Evolutionary conservation across 257 asterid genomes (phyloP).

Genomic region (Petunia axillaris): DNA sequence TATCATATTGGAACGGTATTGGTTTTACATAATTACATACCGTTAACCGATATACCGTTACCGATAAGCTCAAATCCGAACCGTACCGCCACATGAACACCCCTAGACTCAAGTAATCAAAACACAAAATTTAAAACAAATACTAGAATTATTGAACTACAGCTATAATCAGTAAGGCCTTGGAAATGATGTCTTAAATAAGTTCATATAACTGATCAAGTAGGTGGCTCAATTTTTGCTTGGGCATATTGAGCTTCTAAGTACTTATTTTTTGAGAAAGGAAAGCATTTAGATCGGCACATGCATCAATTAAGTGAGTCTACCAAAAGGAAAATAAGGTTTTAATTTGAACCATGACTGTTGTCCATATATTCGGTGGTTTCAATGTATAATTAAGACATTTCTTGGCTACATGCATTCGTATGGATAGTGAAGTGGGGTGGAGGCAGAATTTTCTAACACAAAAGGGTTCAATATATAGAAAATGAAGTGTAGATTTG

Average conservation of each 20-base stretch:
- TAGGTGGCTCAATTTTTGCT: not conserved
- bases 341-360: not conserved
- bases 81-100: too few species aligned
- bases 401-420: too few species aligned
- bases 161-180: not conserved
- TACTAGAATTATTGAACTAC: not conserved
- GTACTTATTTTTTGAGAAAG: not conserved
- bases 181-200: not conserved
- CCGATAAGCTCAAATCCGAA: too few species aligned
- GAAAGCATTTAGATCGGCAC: constrained; percentile 5
- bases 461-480: too few species aligned
- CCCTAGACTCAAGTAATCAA: not conserved
- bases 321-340: not conserved
- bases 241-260: too few species aligned
- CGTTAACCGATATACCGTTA: too few species aligned
- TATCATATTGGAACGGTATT: too few species aligned
- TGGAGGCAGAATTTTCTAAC: too few species aligned
- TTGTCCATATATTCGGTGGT: not conserved
- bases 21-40: too few species aligned
- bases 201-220: not conserved
- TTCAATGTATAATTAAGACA: not conserved
- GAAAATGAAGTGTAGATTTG: too few species aligned
- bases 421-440: too few species aligned
- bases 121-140: not conserved
- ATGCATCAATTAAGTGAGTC: not conserved